These are phyloP conservation scores for Logfia minima DNA, from an alignment of 129 eudicot species.

Conservation along the genomic window DNA sequence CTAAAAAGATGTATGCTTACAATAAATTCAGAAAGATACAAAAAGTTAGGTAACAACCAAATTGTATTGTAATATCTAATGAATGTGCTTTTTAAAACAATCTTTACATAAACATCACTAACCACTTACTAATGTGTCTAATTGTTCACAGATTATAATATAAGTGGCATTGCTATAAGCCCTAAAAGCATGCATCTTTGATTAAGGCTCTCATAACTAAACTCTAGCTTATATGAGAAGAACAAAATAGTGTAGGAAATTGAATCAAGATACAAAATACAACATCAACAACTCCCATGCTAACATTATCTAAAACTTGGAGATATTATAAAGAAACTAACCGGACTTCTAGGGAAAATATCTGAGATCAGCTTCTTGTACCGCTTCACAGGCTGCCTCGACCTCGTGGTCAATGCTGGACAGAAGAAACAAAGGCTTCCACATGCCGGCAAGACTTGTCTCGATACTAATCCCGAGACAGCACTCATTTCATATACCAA, in stretches of 20 bases:
- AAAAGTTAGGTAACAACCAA: no score
- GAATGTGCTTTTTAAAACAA: not conserved
- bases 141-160: not conserved
- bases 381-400: slow-evolving; percentile 98
- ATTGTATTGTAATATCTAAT: not conserved
- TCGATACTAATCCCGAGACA: slow-evolving; percentile 78
- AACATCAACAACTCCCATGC: slow-evolving; percentile 11
- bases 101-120: not conserved
- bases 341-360: slow-evolving; percentile 81
- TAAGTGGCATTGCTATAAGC: slow-evolving; percentile 4
- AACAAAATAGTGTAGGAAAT: not conserved
- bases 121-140: not conserved
- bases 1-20: not conserved
- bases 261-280: not conserved
- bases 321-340: slow-evolving; percentile 39
- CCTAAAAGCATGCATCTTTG: not conserved
- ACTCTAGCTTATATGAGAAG: not conserved
- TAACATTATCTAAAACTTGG: not conserved
- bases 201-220: not conserved
- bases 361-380: slow-evolving; percentile 94
- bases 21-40: no score
- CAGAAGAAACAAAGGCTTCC: slow-evolving; percentile 86
- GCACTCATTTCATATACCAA: slow-evolving; percentile 53
- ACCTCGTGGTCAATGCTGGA: slow-evolving; percentile 79
- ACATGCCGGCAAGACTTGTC: slow-evolving; percentile 91